Evolutionary conservation across 2,329 filamentous ascomycete genomes (phyloP).

Genomic region (Fusarium paranaense): DNA sequence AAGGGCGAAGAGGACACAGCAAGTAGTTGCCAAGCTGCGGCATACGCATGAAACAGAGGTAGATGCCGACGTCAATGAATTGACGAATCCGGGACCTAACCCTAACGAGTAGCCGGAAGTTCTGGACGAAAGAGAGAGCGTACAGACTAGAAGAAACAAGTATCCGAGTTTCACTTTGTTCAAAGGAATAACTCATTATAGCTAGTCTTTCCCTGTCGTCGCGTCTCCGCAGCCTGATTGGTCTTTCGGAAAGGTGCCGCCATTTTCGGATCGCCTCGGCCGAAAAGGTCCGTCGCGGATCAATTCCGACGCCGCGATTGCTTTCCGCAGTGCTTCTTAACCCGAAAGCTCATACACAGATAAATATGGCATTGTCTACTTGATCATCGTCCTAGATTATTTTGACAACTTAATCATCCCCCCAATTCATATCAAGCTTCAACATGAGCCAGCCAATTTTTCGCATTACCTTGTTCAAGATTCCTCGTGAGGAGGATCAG

Average conservation of each 20-base stretch:
- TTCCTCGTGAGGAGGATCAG: not conserved
- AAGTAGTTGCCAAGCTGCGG: too few relatives aligned
- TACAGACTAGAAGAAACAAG: too few relatives aligned
- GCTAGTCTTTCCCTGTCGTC: too few relatives aligned
- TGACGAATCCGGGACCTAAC: too few relatives aligned
- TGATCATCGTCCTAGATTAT: too few relatives aligned
- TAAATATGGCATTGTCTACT: not conserved
- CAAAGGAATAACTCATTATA: too few relatives aligned
- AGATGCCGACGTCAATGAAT: too few relatives aligned
- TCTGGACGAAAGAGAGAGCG: too few relatives aligned
- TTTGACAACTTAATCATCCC: accelerated
- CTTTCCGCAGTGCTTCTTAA: not conserved
- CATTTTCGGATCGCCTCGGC: not conserved
- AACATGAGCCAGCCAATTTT: not conserved
- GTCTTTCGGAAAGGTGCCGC: not conserved
- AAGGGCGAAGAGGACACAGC: too few relatives aligned
- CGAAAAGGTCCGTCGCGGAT: not conserved
- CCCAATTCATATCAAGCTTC: not conserved
- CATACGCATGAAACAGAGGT: too few relatives aligned
- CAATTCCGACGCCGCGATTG: not conserved
- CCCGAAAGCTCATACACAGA: not conserved
- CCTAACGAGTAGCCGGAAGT: too few relatives aligned
- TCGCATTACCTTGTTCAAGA: not conserved
- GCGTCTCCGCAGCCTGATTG: not conserved
- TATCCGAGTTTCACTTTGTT: too few relatives aligned